These are phyloP conservation scores for Vitis hybrid DNA, from an alignment of 177 flowering plant genomes.

Conservation along the genomic window DNA sequence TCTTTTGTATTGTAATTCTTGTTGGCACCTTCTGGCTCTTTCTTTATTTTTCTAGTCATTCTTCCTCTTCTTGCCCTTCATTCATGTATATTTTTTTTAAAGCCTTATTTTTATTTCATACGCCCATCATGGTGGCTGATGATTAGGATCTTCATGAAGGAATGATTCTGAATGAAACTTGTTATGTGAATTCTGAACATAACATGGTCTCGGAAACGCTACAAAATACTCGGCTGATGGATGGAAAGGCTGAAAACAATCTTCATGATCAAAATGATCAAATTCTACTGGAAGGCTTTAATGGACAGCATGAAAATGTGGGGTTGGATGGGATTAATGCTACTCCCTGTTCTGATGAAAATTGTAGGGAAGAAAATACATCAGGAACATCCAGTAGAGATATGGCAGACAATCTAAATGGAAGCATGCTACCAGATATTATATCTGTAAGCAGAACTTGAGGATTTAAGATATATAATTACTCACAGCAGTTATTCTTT, in stretches of 20 bases:
- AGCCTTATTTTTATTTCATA: too few relatives aligned
- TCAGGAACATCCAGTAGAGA: constrained; percentile 11
- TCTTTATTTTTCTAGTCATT: too few relatives aligned
- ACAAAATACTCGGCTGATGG: constrained; percentile 19
- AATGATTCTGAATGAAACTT: constrained; percentile 14
- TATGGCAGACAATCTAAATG: constrained; percentile 10
- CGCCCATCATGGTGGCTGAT: neutral
- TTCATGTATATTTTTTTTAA: too few relatives aligned
- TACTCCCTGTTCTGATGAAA: constrained; percentile 12
- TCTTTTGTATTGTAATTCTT: too few relatives aligned
- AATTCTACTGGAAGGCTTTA: constrained; percentile 13
- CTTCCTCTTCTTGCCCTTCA: neutral
- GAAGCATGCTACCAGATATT: constrained; percentile 14
- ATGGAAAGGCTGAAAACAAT: constrained; percentile 30
- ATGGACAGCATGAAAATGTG: constrained; percentile 26
- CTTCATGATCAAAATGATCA: constrained; percentile 19
- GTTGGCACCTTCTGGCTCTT: too few relatives aligned
- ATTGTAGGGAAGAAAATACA: constrained; percentile 10
- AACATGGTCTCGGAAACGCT: constrained; percentile 20
- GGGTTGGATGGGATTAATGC: constrained; percentile 23
- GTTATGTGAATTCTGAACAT: constrained; percentile 12
- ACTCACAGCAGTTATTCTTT: neutral
- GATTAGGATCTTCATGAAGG: neutral
- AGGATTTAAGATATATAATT: neutral
- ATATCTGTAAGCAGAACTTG: constrained; percentile 20